Evolutionary conservation across 441 rosid genomes (phyloP).

Genomic region (Bocquillonia castaneifolia): DNA sequence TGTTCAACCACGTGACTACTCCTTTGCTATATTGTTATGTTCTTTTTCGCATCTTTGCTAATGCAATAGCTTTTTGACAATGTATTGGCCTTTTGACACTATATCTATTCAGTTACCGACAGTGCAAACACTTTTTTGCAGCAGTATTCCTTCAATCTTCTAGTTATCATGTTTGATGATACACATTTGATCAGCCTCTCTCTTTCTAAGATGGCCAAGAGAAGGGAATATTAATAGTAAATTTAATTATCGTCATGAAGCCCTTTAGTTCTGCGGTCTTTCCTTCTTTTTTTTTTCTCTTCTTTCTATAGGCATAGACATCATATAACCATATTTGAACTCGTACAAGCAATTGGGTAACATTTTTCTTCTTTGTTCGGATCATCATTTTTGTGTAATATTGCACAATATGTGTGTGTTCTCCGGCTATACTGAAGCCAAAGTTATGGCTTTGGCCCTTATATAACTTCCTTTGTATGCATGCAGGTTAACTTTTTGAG

Average conservation of each 20-base stretch:
- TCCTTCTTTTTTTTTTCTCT: background rate
- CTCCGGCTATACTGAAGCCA: background rate
- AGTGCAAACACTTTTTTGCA: background rate
- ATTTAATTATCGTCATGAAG: background rate
- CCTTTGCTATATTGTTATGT: background rate
- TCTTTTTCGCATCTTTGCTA: background rate
- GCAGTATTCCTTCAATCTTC: background rate
- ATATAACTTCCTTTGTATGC: conserved; percentile 18
- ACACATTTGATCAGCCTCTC: background rate
- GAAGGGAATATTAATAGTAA: background rate
- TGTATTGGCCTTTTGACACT: too few relatives aligned
- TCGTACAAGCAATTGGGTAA: too few relatives aligned
- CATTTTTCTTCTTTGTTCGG: background rate
- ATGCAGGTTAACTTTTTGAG: conserved; percentile 87
- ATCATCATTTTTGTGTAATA: background rate
- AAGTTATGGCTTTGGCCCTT: conserved; percentile 7
- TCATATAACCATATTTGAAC: too few relatives aligned
- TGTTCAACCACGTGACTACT: background rate
- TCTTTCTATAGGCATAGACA: background rate
- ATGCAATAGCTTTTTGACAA: background rate
- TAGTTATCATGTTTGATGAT: background rate
- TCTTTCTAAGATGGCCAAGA: background rate
- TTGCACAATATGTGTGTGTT: background rate
- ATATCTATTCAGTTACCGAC: background rate
- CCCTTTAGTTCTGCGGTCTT: background rate